Base-by-base conservation (phyloP, 805 yeast species). In the Brettanomyces nanus region DNA sequence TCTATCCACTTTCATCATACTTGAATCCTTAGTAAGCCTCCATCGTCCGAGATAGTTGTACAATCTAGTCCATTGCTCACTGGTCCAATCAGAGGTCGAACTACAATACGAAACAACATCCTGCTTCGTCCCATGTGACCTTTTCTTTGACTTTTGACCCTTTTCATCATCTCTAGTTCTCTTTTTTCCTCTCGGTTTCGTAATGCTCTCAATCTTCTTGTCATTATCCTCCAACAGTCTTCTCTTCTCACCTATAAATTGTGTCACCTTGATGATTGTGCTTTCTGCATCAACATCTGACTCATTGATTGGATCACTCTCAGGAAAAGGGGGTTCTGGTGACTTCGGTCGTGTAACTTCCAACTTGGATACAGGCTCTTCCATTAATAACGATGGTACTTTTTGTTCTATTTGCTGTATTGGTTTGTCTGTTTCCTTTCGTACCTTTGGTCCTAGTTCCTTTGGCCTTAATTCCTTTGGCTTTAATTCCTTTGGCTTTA, bases 251-350 rank as follows among this genome's bases (percentile, higher is more conserved):
- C 46, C 39, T 7, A 54, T 47, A 32, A 54, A 53, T 7, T 47
- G 38, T 19, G 49, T 41, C 20, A 54, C 53, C 35, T 42, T 49
- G 19, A 45, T 26, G n/a, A 54, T 52, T 10, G 59, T 52, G 4
- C 51, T 40, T 11, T 43, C 45, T 5, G 36, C 29, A 33, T 33
- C 36, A 10, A 33, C 21, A 30, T 30, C 26, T 9, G 26, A 23
- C 11, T 23, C 26, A 9, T 23, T 7, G 26, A 7, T 11, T 23
- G 7, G 26, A 23, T 23, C 11, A 11, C 26, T 11, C n/a, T n/a
- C n/a, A n/a, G n/a, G n/a, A n/a, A n/a, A n/a, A n/a, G n/a, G n/a
- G n/a, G n/a, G n/a, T n/a, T n/a, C n/a, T n/a, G n/a, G n/a, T n/a
- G n/a, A n/a, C n/a, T n/a, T n/a, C n/a, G n/a, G n/a, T n/a, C n/a